phyloP scores from a whole-genome alignment of 192 early-diverging fungal genomes.

The Radiomyces spectabilis region DNA sequence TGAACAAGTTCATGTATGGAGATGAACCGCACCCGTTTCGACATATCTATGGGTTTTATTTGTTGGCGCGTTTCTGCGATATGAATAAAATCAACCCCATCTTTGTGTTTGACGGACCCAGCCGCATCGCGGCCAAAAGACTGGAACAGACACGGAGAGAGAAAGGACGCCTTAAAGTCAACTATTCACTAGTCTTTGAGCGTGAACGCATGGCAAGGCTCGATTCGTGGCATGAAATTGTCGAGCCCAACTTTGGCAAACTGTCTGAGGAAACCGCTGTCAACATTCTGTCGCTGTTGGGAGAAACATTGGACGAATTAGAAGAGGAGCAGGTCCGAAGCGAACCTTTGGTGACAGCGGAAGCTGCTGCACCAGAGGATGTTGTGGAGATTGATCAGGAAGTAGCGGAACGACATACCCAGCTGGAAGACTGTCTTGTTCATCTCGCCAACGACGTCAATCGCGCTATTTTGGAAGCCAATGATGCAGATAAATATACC shows the following conservation, averaged over 20 bases:
- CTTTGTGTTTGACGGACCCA: constrained; percentile 62
- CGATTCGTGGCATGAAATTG: not conserved
- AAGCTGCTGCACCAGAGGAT: not conserved
- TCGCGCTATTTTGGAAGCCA: not conserved
- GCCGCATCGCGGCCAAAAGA: constrained; percentile 43
- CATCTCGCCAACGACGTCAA: too few relatives aligned
- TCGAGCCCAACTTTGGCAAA: not conserved
- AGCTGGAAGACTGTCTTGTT: too few relatives aligned
- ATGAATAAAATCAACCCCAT: constrained; percentile 50
- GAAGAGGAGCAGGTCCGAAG: too few relatives aligned
- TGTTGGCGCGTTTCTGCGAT: constrained; percentile 39
- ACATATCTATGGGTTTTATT: constrained; percentile 54
- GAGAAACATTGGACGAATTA: too few relatives aligned
- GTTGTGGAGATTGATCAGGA: too few relatives aligned
- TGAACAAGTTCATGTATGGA: constrained; percentile 30
- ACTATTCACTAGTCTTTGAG: constrained; percentile 30
- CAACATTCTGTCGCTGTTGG: too few relatives aligned
- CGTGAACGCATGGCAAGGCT: constrained; percentile 26
- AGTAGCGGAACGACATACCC: too few relatives aligned
- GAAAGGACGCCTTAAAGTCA: constrained; percentile 17
- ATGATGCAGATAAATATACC: constrained; percentile 20
- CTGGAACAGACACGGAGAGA: constrained; percentile 31
- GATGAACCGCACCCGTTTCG: constrained; percentile 30
- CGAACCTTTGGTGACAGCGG: not conserved
- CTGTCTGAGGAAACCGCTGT: not conserved